Evolutionary conservation across 257 asterid species (phyloP), one percentile per base, ranked within the genome.

Genomic region (Orobanche coerulescens): DNA sequence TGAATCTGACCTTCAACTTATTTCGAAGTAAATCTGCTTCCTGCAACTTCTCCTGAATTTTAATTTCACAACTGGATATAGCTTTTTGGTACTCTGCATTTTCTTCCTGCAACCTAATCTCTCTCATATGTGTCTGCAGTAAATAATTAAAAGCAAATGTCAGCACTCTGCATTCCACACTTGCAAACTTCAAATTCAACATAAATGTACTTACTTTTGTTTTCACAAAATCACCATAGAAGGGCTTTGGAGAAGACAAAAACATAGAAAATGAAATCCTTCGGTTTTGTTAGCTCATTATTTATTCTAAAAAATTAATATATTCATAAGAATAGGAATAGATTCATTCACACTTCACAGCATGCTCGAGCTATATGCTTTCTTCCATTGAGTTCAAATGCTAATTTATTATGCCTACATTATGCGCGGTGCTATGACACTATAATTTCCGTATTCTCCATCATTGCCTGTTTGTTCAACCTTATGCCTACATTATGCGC

Each of bases 81-180:
- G 86, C 83, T 43, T 73, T 72, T 66, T 86, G 84, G 57, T 84
- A 92, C 78, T 88, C 95, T 2, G 73, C 85, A 76, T 92, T 88
- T 76, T 88, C 98, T 71, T 88, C 89, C 76, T 43, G 91, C 76
- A 92, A 73, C 39, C 83, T 79, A 58, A 77, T 63, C 73, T 81
- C 97, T 68, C 97, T 86, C 66, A 65, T 73, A 43, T 88, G 95
- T 20, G 82, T 77, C 97, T 92, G 76, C 51, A 56, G 40, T 4
- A 14, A 42, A 55, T 12, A 72, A 63, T 39, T 54, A 49, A 48
- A 26, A 43, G 33, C 25, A 61, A 60, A 43, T 11, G n/a, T n/a
- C n/a, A n/a, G n/a, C n/a, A n/a, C n/a, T n/a, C n/a, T n/a, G n/a
- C n/a, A n/a, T n/a, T n/a, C n/a, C n/a, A n/a, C n/a, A n/a, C n/a